These are phyloP conservation scores for Daldinia vernicosa DNA, from an alignment of 495 filamentous ascomycete species.

Conservation along the genomic window DNA sequence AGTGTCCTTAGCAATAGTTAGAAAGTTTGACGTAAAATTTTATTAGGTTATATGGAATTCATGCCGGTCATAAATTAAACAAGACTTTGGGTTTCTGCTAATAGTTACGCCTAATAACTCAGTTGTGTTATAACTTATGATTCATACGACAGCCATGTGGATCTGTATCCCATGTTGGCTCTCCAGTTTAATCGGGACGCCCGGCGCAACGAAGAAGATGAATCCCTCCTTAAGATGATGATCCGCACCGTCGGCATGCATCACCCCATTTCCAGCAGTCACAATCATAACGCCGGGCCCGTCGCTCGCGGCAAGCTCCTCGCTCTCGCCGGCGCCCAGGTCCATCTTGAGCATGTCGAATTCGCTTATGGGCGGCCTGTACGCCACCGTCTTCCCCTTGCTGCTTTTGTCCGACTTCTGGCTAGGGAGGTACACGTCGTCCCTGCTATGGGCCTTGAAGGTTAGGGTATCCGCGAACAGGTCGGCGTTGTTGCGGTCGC, in stretches of 20 bases:
- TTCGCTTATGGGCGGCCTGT: slow-evolving; percentile 75
- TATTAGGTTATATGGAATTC: background rate
- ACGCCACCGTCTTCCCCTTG: slow-evolving; percentile 67
- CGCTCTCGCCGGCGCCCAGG: slow-evolving; percentile 64
- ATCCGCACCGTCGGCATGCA: slow-evolving; percentile 64
- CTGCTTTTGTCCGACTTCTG: slow-evolving; percentile 61
- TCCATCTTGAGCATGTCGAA: slow-evolving; percentile 73
- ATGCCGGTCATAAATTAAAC: background rate
- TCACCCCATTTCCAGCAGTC: slow-evolving; percentile 66
- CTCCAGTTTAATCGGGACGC: slow-evolving; percentile 60
- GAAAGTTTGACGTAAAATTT: background rate
- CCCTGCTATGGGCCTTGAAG: slow-evolving; percentile 65
- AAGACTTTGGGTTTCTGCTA: background rate
- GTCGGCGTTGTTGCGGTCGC: slow-evolving; percentile 69
- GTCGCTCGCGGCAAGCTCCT: slow-evolving; percentile 62
- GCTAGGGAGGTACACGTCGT: slow-evolving; percentile 63
- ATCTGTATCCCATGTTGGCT: slow-evolving; percentile 62
- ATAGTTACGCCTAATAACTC: background rate
- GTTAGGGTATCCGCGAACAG: slow-evolving; percentile 68
- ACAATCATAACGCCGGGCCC: slow-evolving; percentile 75
- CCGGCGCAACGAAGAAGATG: slow-evolving; percentile 75
- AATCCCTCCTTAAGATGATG: slow-evolving; percentile 69
- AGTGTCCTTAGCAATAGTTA: background rate
- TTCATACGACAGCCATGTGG: slow-evolving; percentile 57
- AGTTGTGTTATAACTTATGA: background rate